phyloP scores from a whole-genome alignment of 495 filamentous ascomycete species.

The Podospora australis region DNA sequence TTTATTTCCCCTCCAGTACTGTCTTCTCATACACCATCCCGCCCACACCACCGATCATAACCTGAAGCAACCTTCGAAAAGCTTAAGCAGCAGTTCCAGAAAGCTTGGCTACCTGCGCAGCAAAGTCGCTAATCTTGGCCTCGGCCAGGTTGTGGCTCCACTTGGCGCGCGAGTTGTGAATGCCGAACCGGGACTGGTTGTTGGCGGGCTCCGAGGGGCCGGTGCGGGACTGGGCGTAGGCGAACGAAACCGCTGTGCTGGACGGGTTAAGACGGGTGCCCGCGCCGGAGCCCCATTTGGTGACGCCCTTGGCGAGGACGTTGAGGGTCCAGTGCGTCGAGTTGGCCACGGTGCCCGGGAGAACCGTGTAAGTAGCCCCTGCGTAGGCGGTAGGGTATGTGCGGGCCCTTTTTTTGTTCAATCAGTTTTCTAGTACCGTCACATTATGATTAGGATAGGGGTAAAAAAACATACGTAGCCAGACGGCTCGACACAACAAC shows the following conservation, averaged over 20 bases:
- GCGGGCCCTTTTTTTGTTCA: slow-evolving; percentile 16
- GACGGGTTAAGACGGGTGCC: slow-evolving; percentile 33
- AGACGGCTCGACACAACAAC: slow-evolving; percentile 26
- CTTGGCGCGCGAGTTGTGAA: slow-evolving; percentile 34
- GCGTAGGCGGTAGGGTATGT: slow-evolving; percentile 20
- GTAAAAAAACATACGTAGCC: slow-evolving; percentile 13
- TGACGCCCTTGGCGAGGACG: slow-evolving; percentile 32
- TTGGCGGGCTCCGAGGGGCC: slow-evolving; percentile 30
- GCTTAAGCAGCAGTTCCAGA: too few species aligned
- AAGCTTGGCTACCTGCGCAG: slow-evolving; percentile 23
- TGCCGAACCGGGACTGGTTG: slow-evolving; percentile 29
- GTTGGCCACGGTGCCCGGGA: slow-evolving; percentile 22
- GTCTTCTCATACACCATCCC: background rate
- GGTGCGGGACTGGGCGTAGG: slow-evolving; percentile 30
- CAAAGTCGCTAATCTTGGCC: slow-evolving; percentile 35
- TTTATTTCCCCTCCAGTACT: too few species aligned
- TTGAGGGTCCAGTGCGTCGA: slow-evolving; percentile 34
- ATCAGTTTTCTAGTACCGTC: background rate
- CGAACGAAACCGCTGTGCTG: slow-evolving; percentile 31
- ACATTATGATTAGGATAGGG: background rate
- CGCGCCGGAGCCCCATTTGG: slow-evolving; percentile 25
- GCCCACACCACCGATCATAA: background rate
- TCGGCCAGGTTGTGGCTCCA: slow-evolving; percentile 31
- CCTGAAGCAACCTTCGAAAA: slow-evolving; percentile 3
- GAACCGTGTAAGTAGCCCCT: slow-evolving; percentile 23